Base-by-base conservation (phyloP, 352 stramenopile genomes). In the Globisporangium cystogenes region DNA sequence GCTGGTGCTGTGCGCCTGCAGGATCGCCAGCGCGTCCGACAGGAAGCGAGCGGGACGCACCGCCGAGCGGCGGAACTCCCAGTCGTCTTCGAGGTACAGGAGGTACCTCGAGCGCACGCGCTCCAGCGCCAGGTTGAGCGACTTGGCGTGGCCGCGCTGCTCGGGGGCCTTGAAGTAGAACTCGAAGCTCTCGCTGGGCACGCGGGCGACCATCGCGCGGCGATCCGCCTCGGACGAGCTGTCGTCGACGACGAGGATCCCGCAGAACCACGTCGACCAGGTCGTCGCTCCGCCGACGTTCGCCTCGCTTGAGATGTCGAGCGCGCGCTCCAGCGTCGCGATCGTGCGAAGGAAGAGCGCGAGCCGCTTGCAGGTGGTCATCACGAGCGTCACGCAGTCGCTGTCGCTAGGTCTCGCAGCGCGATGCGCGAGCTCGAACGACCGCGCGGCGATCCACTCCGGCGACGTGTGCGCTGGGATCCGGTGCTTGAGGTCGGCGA, bases 81-180 rank as follows among this genome's bases (percentile, higher is more conserved):
- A 88, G 59, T 87, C 77, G 65, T 88, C 77, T 57, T 88, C 75
- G 0, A 87, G 18, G 58, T 84, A 89, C 12, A 89, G 23, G 4
- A 89, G 37, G 44, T 73, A 87, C 3, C 61, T 68, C 12, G 62
- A 69, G 18, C 45, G 37, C 11, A 82, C 61, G 1, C 58, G 20
- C 6, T 46, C 21, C 2, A 84, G 35, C 24, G 70, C 54, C 1
- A 76, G 16, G 33, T 86, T 81, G 51, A 89, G 64, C 23, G 70
- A 83, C 16, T 62, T 53, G 6, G 77, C 72, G 55, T 89, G 77
- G 31, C 77, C 77, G 31, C 48, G 66, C 29, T 70, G 39, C 2
- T 54, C 31, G 6, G 49, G 42, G 7, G 45, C 37, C 52, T 80
- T 81, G 35, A 60, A 70, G 16, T 60, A 5, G 47, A 85, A 85